Evolutionary conservation across 2,329 filamentous ascomycete species (phyloP).

Genomic region (Celoporthe dispersa): DNA sequence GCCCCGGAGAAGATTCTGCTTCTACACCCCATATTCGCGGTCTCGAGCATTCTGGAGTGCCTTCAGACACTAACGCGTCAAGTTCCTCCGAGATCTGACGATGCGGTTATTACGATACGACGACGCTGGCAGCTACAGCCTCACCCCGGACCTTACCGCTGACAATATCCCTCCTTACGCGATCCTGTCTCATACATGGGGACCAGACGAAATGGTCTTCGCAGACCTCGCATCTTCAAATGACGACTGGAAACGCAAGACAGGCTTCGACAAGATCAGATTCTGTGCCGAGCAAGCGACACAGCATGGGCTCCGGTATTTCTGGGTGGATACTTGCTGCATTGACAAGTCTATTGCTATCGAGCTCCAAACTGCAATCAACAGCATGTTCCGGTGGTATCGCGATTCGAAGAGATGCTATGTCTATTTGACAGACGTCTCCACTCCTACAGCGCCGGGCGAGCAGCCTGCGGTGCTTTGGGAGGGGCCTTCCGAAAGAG

Average conservation of each 20-base stretch:
- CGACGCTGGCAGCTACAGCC: neutral
- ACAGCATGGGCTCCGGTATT: constrained; percentile 15
- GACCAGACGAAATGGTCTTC: neutral
- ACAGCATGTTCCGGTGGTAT: constrained; percentile 28
- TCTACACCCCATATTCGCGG: too few species aligned
- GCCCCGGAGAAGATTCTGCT: too few species aligned
- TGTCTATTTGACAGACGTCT: constrained; percentile 20
- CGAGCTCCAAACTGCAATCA: constrained; percentile 24
- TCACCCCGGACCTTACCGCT: neutral
- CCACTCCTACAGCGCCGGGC: neutral
- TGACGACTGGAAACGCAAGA: neutral
- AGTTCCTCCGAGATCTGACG: neutral
- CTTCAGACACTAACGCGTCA: too few species aligned
- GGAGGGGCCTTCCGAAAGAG: neutral
- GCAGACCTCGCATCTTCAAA: neutral
- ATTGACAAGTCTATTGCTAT: constrained; percentile 25
- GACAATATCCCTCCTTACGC: neutral
- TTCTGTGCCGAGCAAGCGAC: constrained; percentile 14
- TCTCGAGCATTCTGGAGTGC: too few species aligned
- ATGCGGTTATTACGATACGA: neutral
- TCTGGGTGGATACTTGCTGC: constrained; percentile 29
- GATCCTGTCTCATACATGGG: neutral
- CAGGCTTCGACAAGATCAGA: neutral
- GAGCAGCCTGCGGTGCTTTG: neutral
- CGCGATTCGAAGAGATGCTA: constrained; percentile 18